Evolutionary conservation across 2,329 filamentous ascomycete genomes (phyloP), one percentile per base, ranked within the genome.

Genomic region (Trichoderma atroviride): DNA sequence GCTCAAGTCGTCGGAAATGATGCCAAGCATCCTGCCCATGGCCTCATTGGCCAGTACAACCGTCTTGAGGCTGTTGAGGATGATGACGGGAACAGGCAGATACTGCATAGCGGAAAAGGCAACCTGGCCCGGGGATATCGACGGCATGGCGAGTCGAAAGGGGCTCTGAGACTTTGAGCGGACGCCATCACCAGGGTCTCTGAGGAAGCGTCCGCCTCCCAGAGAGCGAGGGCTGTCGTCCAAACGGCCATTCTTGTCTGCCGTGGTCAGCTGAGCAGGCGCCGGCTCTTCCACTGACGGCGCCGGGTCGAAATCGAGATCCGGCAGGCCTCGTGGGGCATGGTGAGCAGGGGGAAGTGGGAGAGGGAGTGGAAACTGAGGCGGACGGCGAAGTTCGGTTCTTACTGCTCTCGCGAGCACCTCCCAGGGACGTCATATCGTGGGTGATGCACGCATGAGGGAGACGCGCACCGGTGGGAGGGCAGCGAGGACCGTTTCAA

Each of bases 41-140:
- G 92, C 89, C 73, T 93, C 90, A 74, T 94, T 94, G 37, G 91
- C 91, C 52, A 94, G 79, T 1, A 92, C 84, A 3, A 94, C 86
- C 0, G 89, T 91, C 78, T 93, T 94, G 35, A 87, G 75, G 43
- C 84, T 87, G 62, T 89, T 90, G 43, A 94, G 80, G 1, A 94
- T 88, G 43, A 94, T 78, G 5, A 92, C 78, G 0, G 92, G 92
- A 58, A 92, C 87, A 0, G 92, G 92, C 5, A 94, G 82, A 75
- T 92, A 93, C 75, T 92, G 90, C 79, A 94, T 81, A 5, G 91
- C 88, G 0, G 89, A 86, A 70, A 92, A 88, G 27, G 90, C 89
- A 50, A 89, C 79, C 73, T 88, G 85, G 1, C 81, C 83, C 0
- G 85, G 82, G 0, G 83, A 85, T 60, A 84, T 81, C 65, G 78